These are phyloP conservation scores for Serendipita vermifera DNA, from an alignment of 768 basidiomycete species.

Conservation along the genomic window DNA sequence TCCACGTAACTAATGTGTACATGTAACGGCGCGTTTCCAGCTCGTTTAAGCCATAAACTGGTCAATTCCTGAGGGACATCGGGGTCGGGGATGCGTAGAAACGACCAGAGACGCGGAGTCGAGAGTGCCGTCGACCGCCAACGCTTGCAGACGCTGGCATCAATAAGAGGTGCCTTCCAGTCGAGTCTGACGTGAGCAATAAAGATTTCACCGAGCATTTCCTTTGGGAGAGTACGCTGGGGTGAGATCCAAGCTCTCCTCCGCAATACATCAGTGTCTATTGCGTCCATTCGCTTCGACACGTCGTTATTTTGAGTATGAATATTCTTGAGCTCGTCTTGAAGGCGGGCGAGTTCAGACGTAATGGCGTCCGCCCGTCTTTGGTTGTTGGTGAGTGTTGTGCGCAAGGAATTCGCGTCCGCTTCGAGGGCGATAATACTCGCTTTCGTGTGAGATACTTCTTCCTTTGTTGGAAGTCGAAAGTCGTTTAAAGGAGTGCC, in stretches of 20 bases:
- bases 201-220: constrained; percentile 1
- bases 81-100: background rate
- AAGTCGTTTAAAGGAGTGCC: too few species aligned
- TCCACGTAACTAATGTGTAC: background rate
- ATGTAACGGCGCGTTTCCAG: background rate
- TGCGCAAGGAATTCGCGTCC: too few species aligned
- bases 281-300: background rate
- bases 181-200: constrained; percentile 2
- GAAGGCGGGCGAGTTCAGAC: background rate
- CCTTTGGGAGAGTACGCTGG: background rate
- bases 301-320: background rate
- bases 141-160: background rate
- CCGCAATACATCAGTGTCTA: background rate
- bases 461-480: constrained; percentile 1
- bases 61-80: background rate
- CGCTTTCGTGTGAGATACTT: background rate
- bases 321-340: background rate
- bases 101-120: background rate
- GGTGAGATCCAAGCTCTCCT: background rate
- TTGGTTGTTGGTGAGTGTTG: too few species aligned
- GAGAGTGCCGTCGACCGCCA: background rate
- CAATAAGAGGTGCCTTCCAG: background rate
- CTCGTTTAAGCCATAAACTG: constrained; percentile 4
- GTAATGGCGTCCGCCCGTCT: too few species aligned
- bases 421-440: background rate